These are phyloP conservation scores for Cenchrus americanus DNA, from an alignment of 176 grass and related monocot species.

Conservation along the genomic window DNA sequence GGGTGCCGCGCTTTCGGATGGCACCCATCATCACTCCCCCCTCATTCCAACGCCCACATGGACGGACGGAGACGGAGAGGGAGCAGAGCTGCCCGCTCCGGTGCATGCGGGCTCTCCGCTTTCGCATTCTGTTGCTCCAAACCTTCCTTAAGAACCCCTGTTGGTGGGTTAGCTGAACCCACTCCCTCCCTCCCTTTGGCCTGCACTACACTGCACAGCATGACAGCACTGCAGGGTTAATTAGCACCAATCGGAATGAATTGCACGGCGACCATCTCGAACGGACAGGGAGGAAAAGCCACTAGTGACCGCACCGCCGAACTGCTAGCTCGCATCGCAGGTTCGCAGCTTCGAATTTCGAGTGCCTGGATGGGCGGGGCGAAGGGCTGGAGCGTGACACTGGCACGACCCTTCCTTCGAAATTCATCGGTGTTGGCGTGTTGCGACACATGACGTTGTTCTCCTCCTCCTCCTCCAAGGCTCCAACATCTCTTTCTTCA, in stretches of 20 bases:
- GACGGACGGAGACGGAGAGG: background rate
- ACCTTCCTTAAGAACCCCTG: background rate
- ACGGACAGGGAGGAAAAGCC: background rate
- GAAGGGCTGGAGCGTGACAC: background rate
- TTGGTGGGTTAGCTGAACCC: background rate
- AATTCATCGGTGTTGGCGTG: background rate
- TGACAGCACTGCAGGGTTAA: too few species aligned
- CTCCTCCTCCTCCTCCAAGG: too few species aligned
- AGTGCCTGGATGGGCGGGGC: background rate
- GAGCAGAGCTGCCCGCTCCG: background rate
- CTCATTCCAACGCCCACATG: constrained; percentile 33
- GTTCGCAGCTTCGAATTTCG: background rate
- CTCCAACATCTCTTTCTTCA: background rate
- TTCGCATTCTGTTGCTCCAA: constrained; percentile 11
- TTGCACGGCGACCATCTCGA: background rate
- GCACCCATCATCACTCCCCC: constrained; percentile 32
- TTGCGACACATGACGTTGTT: too few species aligned
- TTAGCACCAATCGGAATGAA: background rate
- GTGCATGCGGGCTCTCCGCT: background rate
- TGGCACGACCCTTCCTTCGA: too few species aligned
- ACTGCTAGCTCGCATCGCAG: background rate
- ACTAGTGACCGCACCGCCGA: background rate
- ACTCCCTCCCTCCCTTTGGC: background rate
- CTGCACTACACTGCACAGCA: too few species aligned
- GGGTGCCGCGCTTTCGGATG: constrained; percentile 18